Percentiles rank a stretch among this genome's conserved stretches.
These are phyloP conservation scores for Sistotremastrum niveocremeum DNA, from an alignment of 768 basidiomycete genomes.

Conservation along the genomic window DNA sequence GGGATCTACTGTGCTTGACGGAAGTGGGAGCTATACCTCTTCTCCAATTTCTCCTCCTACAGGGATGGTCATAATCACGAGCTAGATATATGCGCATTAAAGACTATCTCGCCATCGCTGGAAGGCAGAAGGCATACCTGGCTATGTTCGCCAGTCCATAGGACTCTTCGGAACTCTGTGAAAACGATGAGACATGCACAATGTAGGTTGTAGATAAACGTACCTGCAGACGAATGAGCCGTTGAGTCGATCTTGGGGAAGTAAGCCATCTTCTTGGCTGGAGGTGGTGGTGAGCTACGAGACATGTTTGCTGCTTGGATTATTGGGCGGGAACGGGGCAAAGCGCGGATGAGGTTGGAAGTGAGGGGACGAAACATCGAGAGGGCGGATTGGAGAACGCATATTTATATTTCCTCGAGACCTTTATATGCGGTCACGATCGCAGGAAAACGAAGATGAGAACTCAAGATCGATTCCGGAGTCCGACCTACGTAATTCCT, in stretches of 20 bases:
- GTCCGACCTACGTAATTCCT: no score
- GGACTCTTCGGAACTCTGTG: conserved; percentile 21
- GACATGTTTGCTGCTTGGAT: not conserved
- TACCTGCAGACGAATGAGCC: conserved; percentile 7
- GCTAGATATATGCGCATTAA: conserved; percentile 7
- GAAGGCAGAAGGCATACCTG: no score
- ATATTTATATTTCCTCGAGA: no score
- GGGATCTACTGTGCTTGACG: not conserved
- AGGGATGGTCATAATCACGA: conserved; percentile 26
- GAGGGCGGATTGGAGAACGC: no score
- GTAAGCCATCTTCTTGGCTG: conserved; percentile 15
- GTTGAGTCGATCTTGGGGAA: conserved; percentile 18
- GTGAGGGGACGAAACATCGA: no score
- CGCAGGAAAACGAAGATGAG: no score
- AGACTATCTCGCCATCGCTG: no score
- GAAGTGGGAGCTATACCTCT: conserved; percentile 11
- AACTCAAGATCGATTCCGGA: no score
- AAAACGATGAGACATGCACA: conserved; percentile 1
- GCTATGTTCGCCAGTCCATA: conserved; percentile 20
- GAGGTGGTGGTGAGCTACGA: not conserved
- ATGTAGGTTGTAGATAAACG: not conserved
- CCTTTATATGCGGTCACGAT: no score
- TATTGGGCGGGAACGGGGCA: not conserved
- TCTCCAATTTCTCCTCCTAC: conserved; percentile 25
- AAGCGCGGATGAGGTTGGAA: no score